A percentile compares a stretch with the other conserved stretches of the same genome.
These are phyloP conservation scores for Plasmodium malariae DNA, from an alignment of 169 alveolate species.

Conservation along the genomic window DNA sequence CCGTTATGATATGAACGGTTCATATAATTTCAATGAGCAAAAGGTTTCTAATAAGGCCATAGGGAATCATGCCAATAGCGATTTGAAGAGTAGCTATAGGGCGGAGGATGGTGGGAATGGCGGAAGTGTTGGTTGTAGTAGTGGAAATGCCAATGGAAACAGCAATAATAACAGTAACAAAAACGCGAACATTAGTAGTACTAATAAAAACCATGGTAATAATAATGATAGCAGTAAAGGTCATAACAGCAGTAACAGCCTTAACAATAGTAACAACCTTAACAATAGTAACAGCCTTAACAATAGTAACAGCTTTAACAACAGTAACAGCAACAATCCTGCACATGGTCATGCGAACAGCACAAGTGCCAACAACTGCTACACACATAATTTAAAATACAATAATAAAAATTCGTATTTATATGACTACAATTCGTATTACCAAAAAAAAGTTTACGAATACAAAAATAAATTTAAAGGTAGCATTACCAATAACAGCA, in stretches of 20 bases:
- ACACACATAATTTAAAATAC: slow-evolving; percentile 1
- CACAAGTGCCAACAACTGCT: background rate
- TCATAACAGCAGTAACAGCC: background rate
- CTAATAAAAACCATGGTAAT: background rate
- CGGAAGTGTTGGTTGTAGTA: background rate
- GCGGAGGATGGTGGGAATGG: slow-evolving; percentile 2
- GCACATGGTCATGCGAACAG: background rate
- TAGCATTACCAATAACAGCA: background rate
- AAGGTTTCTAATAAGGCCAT: slow-evolving; percentile 4
- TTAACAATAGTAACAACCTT: background rate
- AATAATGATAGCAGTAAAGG: background rate
- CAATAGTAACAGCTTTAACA: background rate
- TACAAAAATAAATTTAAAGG: slow-evolving; percentile 1
- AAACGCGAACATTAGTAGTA: background rate
- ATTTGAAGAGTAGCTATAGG: slow-evolving; percentile 16
- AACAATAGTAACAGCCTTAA: background rate
- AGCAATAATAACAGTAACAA: background rate
- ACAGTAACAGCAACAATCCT: background rate
- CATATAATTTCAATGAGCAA: slow-evolving; percentile 34
- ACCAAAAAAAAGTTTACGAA: slow-evolving; percentile 22
- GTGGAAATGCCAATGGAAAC: background rate
- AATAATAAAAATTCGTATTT: slow-evolving; percentile 22
- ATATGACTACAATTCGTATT: slow-evolving; percentile 47
- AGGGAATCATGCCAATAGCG: background rate
- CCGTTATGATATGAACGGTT: slow-evolving; percentile 72